Base-by-base conservation (phyloP, 495 filamentous ascomycete species). In the Viridothelium virens region DNA sequence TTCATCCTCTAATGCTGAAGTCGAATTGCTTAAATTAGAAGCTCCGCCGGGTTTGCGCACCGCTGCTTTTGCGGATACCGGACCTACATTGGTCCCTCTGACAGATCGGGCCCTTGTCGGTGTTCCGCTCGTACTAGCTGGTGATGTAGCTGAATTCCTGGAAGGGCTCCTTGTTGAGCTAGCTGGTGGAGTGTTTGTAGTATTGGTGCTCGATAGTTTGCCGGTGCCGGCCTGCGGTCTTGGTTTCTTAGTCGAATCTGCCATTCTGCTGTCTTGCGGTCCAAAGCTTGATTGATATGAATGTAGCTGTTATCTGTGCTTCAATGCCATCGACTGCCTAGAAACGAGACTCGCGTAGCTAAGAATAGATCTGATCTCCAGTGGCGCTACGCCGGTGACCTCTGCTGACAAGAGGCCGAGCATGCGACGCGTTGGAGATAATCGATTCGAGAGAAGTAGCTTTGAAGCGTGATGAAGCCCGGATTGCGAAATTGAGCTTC, bases 21-120 rank as follows among this genome's bases (percentile, higher is more conserved):
- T 68, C 46, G 36, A 9, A 33, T 39, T 67, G 38, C 65, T 67
- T 14, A 48, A 39, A 56, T 25, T 18, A 3, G 41, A 48, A 6
- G 41, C 14, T 34, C 53, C 53, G 31, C 53, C 53, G 3, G 69
- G 70, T 46, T 68, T 68, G 12, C 68, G 63, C 33, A 64, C 67
- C 7, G 71, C 71, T 44, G 70, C 70, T 68, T 66, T 63, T 41
- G 72, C 76, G 63, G 63, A 76, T 62, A 65, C 66, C 14, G 48
- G 73, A 66, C 37, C 41, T 2, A 39, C 48, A 34, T 65, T 62
- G n/a, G 64, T 53, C n/a, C 56, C 63, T 14, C 65, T 61, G 31
- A 73, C 61, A 2, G 70, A 69, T 7, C 66, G 56, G 10, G 65
- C 63, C 34, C 71, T 34, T 11, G 64, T n/a, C 25, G 46, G 36